These are phyloP conservation scores for Ogataea nonfermentans DNA, from an alignment of 805 yeast species.

Conservation along the genomic window DNA sequence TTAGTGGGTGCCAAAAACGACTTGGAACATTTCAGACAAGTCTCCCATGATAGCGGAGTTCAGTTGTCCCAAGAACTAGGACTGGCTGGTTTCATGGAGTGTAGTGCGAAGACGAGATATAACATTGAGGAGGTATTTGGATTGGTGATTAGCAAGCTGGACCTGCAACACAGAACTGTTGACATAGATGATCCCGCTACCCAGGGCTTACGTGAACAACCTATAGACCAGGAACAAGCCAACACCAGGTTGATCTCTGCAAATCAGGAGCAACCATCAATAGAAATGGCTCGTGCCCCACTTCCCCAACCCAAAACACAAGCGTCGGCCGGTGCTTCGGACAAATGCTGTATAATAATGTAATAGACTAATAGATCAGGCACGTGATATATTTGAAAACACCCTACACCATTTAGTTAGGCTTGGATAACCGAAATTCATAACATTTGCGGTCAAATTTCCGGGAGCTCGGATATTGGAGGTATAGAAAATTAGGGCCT, in stretches of 20 bases:
- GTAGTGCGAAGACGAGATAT: constrained; percentile 77
- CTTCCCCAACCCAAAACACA: not conserved
- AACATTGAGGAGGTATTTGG: constrained; percentile 80
- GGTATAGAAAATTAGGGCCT: not conserved
- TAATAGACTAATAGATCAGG: not conserved
- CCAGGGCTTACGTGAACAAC: not conserved
- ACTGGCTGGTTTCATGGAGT: constrained; percentile 51
- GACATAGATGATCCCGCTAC: not conserved
- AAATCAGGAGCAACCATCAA: not conserved
- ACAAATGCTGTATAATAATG: constrained; percentile 7
- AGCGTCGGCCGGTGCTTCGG: not conserved
- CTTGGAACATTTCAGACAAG: constrained; percentile 72
- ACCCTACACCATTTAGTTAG: constrained; percentile 6
- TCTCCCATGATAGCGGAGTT: constrained; percentile 43
- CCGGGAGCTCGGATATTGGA: constrained; percentile 7
- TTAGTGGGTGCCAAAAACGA: constrained; percentile 82
- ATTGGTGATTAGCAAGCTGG: constrained; percentile 15
- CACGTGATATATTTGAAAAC: not conserved
- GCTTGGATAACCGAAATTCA: constrained; percentile 5
- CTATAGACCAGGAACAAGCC: not conserved
- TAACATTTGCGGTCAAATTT: no score
- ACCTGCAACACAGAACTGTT: not conserved
- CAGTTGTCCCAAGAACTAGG: constrained; percentile 24
- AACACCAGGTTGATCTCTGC: not conserved
- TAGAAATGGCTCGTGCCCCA: not conserved